These are phyloP conservation scores for Spergularia azorica DNA, from an alignment of 179 eudicot species.

Conservation along the genomic window DNA sequence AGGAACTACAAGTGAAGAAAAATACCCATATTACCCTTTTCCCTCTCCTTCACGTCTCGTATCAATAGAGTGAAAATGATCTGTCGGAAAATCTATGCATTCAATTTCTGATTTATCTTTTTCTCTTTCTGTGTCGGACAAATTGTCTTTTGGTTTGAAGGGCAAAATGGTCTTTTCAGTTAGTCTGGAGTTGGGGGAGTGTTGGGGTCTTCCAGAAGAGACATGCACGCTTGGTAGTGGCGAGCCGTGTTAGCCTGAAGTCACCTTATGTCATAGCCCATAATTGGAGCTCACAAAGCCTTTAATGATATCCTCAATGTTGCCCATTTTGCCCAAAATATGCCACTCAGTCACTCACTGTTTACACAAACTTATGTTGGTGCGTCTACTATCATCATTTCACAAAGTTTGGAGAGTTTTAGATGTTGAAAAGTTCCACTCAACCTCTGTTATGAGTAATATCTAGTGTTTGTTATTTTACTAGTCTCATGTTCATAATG, in stretches of 20 bases:
- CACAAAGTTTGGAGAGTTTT: not conserved
- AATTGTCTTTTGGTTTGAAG: conserved; percentile 16
- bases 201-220: not conserved
- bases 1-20: not conserved
- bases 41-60: conserved; percentile 41
- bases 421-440: not conserved
- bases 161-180: not conserved
- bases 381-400: conserved; percentile 20
- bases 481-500: not conserved
- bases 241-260: conserved; percentile 23
- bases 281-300: conserved; percentile 24
- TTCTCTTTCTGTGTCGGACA: conserved; percentile 8
- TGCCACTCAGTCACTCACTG: not conserved
- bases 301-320: not conserved
- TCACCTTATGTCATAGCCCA: conserved; percentile 36
- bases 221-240: conserved; percentile 7
- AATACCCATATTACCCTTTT: conserved; percentile 32
- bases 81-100: conserved; percentile 31
- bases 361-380: conserved; percentile 7
- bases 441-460: conserved; percentile 3
- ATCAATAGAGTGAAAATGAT: conserved; percentile 37
- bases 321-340: conserved; percentile 13
- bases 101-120: conserved; percentile 11
- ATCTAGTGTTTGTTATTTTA: not conserved
- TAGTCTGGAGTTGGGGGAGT: not conserved